Evolutionary conservation across 495 filamentous ascomycete genomes (phyloP).

Genomic region (Daldinia caldariorum): DNA sequence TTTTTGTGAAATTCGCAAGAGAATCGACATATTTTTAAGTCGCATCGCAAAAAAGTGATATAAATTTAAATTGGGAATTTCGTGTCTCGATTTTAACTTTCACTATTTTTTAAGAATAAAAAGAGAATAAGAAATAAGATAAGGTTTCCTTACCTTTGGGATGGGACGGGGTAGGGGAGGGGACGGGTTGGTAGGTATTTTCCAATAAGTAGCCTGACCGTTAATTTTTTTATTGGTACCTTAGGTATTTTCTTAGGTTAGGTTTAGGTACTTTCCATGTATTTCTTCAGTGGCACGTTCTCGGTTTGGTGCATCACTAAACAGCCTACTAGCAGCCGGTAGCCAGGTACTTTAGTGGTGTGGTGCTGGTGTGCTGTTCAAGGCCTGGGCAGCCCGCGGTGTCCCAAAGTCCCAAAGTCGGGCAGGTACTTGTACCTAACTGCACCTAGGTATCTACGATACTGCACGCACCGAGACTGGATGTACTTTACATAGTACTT

Average conservation of each 20-base stretch:
- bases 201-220: not conserved
- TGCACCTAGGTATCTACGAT: conserved; percentile 7
- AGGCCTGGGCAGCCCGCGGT: conserved; percentile 16
- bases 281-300: conserved; percentile 37
- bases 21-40: not conserved
- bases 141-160: not conserved
- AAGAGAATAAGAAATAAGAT: not conserved
- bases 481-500: conserved; percentile 23
- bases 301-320: conserved; percentile 44
- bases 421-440: no score
- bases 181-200: conserved; percentile 1
- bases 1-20: not conserved
- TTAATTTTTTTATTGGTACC: conserved; percentile 6
- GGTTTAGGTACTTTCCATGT: not conserved
- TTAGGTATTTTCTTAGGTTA: no score
- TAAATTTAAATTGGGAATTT: not conserved
- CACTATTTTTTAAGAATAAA: not conserved
- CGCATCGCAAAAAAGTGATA: not conserved
- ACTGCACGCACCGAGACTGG: not conserved
- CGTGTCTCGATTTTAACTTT: not conserved
- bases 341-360: conserved; percentile 27
- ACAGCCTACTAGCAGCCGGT: conserved; percentile 35
- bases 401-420: conserved; percentile 17
- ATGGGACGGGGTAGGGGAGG: conserved; percentile 1
- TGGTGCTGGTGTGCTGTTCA: conserved; percentile 36